Evolutionary conservation across 371 early-diverging fungal species (phyloP), one percentile per base, ranked within the genome.

Genomic region (Sporodiniella umbellata): DNA sequence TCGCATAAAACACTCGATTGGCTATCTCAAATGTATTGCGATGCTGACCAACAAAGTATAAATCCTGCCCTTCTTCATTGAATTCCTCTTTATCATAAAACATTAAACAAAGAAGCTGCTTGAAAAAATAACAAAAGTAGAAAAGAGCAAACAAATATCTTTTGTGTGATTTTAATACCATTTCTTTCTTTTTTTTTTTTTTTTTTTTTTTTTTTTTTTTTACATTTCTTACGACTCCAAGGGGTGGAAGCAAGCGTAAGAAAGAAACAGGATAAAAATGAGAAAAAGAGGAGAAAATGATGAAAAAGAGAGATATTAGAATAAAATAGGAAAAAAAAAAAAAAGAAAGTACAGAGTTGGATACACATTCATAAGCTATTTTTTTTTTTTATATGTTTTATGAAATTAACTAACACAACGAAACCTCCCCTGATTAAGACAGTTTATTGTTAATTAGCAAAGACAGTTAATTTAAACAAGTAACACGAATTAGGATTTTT

Each of bases 1-100:
- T 75, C 2, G 70, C 72, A 62, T 69, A 70, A 37, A 69, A 75
- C 7, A 64, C 66, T 14, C 76, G 70, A 25, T 60, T 64, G 0
- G 72, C 72, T 14, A 63, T 55, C 42, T 72, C 68, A 48, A 64
- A 66, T 33, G 56, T 38, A 50, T 60, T 49, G 50, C 42, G 49
- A 47, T 59, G 57, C 42, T 60, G 65, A 56, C 60, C 49, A 43
- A 60, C 51, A 52, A 58, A 62, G 45, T 58, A 62, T 23, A 56
- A 58, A 22, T 62, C 56, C 4, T 56, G n/a, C n/a, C n/a, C 56
- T 14, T 56, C 52, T 31, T 48, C 54, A 35, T 42, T 25, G 44
- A 50, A 49, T 49, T 50, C 33, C 35, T 49, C 26, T 35, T 35
- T 8, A 15, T 35, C 35, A 35, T 5, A 11, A 5, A 35, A 35